Percentiles rank a stretch among this genome's conserved stretches.
These are phyloP conservation scores for Apiospora pterosperma DNA, from an alignment of 2,329 filamentous ascomycete genomes.

Conservation along the genomic window DNA sequence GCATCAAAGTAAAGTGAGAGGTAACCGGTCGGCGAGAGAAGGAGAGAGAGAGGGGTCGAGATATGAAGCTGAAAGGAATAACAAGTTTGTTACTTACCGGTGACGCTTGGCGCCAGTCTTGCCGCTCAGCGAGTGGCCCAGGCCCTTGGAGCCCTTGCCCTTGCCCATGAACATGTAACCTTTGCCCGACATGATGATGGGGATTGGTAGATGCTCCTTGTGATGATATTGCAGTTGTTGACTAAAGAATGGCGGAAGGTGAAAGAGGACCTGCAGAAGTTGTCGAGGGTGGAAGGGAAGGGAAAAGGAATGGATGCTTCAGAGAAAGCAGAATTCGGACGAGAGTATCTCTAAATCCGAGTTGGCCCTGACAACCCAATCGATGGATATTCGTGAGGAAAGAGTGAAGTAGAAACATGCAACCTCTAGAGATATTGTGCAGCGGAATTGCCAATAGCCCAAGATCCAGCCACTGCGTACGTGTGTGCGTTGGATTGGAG, in stretches of 20 bases:
- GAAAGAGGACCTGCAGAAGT: neutral
- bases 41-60: neutral
- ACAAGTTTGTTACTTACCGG: slow-evolving; percentile 4
- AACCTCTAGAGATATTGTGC: neutral
- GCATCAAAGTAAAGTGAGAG: neutral
- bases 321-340: neutral
- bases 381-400: neutral
- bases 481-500: neutral
- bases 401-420: too few relatives aligned
- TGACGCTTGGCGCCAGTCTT: slow-evolving; percentile 12
- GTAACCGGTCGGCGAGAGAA: neutral
- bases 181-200: neutral
- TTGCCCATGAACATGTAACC: neutral
- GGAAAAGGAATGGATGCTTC: neutral
- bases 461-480: neutral
- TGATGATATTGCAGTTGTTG: neutral
- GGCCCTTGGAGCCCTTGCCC: slow-evolving; percentile 8
- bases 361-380: neutral
- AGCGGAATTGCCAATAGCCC: neutral
- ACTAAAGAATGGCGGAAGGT: neutral
- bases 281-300: neutral
- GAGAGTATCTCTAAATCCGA: neutral
- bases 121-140: slow-evolving; percentile 5
- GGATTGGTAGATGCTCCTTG: neutral
- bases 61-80: neutral